A percentile compares a stretch with the other conserved stretches of the same genome.
These are phyloP conservation scores for Celoporthe dispersa DNA, from an alignment of 2,329 filamentous ascomycete genomes.

Conservation along the genomic window DNA sequence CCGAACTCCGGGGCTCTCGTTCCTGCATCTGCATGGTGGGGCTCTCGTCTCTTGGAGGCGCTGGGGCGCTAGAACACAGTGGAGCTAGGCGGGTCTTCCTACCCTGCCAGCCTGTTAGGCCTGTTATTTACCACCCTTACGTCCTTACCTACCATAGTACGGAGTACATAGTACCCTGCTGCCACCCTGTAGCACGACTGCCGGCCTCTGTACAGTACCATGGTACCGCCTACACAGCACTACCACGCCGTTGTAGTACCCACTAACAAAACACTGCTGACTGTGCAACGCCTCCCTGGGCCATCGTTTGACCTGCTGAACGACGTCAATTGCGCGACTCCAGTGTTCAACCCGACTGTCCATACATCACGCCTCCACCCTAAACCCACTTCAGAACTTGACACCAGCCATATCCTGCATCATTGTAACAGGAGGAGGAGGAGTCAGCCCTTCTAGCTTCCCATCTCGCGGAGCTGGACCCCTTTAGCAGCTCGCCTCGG, in stretches of 20 bases:
- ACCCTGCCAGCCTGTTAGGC: neutral
- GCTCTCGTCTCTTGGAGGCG: neutral
- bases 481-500: neutral
- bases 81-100: neutral
- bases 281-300: neutral
- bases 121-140: neutral
- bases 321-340: neutral
- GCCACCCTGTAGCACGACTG: too few relatives aligned
- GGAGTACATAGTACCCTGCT: too few relatives aligned
- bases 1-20: conserved; percentile 16
- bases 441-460: neutral
- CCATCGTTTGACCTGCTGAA: neutral
- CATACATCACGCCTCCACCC: neutral
- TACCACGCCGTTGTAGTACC: neutral
- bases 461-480: neutral
- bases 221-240: neutral
- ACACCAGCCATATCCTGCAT: neutral
- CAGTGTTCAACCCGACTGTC: neutral
- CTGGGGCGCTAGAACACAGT: neutral
- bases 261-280: neutral
- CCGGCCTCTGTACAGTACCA: neutral
- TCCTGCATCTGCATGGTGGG: conserved; percentile 23
- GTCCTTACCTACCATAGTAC: too few relatives aligned
- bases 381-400: neutral
- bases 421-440: too few relatives aligned